Base-by-base conservation (phyloP, 2,329 filamentous ascomycete genomes). In the Hypocrella siamensis region DNA sequence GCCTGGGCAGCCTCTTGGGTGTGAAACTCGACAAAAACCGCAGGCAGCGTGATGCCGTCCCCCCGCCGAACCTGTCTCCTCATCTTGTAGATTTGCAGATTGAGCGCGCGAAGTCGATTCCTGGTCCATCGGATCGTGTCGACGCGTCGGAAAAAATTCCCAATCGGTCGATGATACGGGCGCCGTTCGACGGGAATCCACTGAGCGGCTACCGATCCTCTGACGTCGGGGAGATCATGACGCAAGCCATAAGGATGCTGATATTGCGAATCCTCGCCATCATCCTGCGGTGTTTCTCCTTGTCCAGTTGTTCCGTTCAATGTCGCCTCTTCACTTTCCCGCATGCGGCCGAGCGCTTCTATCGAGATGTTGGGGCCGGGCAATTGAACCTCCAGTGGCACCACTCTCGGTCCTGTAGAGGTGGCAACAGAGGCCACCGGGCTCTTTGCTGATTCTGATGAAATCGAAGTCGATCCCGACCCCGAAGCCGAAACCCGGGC, bases 41-140 rank as follows among this genome's bases (percentile, higher is more conserved):
- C 78, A 11, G 78, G 73, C 19, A 84, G 61, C 39, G 73, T 68
- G 38, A 74, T 68, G 28, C 65, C 72, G 25, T 80, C 67, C 19
- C 84, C 76, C 37, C 80, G 67, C 0, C 80, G 77, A 32, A 79
- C 76, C 28, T 92, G 69, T 30, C 75, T 74, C 40, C 78, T 70
- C 32, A 94, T 71, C 52, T 92, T 79, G 38, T 45, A 52, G 19
- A 62, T 61, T 12, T 56, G 49, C 0, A 47, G 37, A 29, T 58
- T 60, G 11, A 62, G 43, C 3, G 57, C 47, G 17, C 53, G 51
- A 3, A 62, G 44, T 4, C 56, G 46, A 2, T 66, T 62, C 31
- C 90, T 79, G 40, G 75, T 80, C 79, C 81, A 94, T 39, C 88
- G 75, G 52, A 98, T 94, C 0, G 85, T 90, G 56, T 98, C 90